These are phyloP conservation scores for Penicillium desertorum DNA, from an alignment of 495 filamentous ascomycete species.

Conservation along the genomic window DNA sequence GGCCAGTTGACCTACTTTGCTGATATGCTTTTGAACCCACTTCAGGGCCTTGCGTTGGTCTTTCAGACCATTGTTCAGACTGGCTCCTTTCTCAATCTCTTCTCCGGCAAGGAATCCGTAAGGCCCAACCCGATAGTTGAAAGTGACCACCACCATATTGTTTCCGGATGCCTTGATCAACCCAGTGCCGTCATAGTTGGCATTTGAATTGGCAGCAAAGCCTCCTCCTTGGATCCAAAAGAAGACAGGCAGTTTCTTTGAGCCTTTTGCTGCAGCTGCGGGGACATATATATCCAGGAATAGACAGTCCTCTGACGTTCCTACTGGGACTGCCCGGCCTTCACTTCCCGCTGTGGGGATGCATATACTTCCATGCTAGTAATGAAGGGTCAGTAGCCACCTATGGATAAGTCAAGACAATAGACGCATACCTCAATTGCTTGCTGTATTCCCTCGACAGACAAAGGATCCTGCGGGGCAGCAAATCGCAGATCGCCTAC, in stretches of 20 bases:
- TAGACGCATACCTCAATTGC: slow-evolving; percentile 41
- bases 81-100: slow-evolving; percentile 52
- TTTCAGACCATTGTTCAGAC: slow-evolving; percentile 68
- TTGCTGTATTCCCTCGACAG: slow-evolving; percentile 38
- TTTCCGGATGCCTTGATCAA: slow-evolving; percentile 58
- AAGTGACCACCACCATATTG: slow-evolving; percentile 67
- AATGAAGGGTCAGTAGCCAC: slow-evolving; percentile 1
- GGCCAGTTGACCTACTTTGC: slow-evolving; percentile 36
- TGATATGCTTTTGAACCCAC: slow-evolving; percentile 69
- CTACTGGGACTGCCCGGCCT: slow-evolving; percentile 27
- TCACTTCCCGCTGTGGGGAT: slow-evolving; percentile 43
- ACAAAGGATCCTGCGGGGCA: slow-evolving; percentile 55
- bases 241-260: slow-evolving; percentile 61
- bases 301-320: slow-evolving; percentile 68
- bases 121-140: slow-evolving; percentile 77
- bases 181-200: slow-evolving; percentile 63
- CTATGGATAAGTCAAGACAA: background rate
- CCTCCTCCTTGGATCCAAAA: slow-evolving; percentile 79
- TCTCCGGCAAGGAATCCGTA: slow-evolving; percentile 71
- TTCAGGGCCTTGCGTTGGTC: slow-evolving; percentile 66
- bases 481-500: slow-evolving; percentile 58
- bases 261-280: slow-evolving; percentile 41
- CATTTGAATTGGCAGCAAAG: slow-evolving; percentile 61
- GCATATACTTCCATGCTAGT: slow-evolving; percentile 52
- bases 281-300: slow-evolving; percentile 75